Percentiles rank a stretch among this genome's conserved stretches.
Evolutionary conservation across 2,329 filamentous ascomycete species (phyloP).

Genomic region (Arthrobotrys iridis): DNA sequence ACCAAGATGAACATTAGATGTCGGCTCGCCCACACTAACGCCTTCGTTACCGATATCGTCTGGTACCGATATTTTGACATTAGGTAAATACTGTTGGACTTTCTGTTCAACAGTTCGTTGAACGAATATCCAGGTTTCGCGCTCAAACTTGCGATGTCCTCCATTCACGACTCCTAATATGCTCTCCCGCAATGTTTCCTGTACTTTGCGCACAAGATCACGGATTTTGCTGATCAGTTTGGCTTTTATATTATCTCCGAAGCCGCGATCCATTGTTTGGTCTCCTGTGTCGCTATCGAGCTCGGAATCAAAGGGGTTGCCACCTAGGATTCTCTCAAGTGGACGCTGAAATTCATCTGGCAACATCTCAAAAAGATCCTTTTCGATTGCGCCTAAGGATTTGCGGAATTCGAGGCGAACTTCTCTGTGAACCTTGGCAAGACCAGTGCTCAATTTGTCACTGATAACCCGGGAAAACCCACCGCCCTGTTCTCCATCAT

Average conservation of each 20-base stretch:
- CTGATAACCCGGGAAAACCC: slow-evolving; percentile 65
- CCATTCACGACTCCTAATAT: slow-evolving; percentile 65
- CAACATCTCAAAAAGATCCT: slow-evolving; percentile 64
- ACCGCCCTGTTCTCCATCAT: slow-evolving; percentile 58
- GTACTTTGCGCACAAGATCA: slow-evolving; percentile 63
- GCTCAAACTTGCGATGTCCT: slow-evolving; percentile 65
- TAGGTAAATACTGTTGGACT: slow-evolving; percentile 65
- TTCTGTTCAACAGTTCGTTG: slow-evolving; percentile 64
- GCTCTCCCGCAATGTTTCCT: slow-evolving; percentile 64
- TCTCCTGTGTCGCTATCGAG: slow-evolving; percentile 61
- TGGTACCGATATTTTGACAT: slow-evolving; percentile 64
- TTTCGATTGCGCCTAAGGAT: slow-evolving; percentile 64
- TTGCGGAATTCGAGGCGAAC: slow-evolving; percentile 65
- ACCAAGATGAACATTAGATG: neutral
- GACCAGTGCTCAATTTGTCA: slow-evolving; percentile 64
- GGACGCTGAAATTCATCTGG: slow-evolving; percentile 64
- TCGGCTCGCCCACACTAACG: slow-evolving; percentile 63
- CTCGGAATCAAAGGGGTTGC: slow-evolving; percentile 64
- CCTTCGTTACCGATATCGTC: slow-evolving; percentile 66
- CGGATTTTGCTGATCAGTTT: slow-evolving; percentile 65
- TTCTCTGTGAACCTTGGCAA: slow-evolving; percentile 64
- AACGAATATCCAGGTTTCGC: slow-evolving; percentile 65
- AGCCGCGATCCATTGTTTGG: slow-evolving; percentile 61
- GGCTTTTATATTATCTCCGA: slow-evolving; percentile 64
- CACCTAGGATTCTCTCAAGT: slow-evolving; percentile 65